Conservation (phyloP, 2,329 filamentous ascomycete species). For the Pezicula radicicola region DNA sequence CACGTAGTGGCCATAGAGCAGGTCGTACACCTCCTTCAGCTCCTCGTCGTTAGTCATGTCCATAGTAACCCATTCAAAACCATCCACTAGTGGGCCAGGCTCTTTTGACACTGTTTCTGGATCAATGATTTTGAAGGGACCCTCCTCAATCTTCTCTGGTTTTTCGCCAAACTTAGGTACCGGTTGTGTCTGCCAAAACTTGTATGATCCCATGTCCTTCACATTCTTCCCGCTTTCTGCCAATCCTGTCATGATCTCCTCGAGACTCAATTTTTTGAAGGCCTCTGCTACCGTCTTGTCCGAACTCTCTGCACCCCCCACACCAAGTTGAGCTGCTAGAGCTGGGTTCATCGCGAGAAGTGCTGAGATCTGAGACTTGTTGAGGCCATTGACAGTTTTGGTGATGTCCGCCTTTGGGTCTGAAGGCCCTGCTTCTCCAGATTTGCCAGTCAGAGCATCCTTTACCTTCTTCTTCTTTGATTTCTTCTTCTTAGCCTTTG, state of each 20-base stretch:
- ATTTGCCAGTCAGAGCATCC: constrained; percentile 31
- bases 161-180: constrained; percentile 78
- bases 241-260: constrained; percentile 71
- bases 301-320: constrained; percentile 32
- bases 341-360: constrained; percentile 72
- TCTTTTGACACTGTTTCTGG: constrained; percentile 76
- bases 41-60: constrained; percentile 76
- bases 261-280: constrained; percentile 62
- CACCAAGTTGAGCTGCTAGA: constrained; percentile 55
- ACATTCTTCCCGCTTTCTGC: constrained; percentile 81
- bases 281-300: constrained; percentile 44
- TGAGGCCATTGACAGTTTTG: constrained; percentile 41
- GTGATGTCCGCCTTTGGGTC: constrained; percentile 47
- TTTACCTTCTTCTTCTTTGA: constrained; percentile 62
- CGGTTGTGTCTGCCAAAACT: constrained; percentile 98
- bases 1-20: constrained; percentile 92
- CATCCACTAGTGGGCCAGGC: constrained; percentile 70
- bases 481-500: constrained; percentile 55
- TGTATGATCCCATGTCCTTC: constrained; percentile 96
- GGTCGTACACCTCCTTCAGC: constrained; percentile 86
- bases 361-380: constrained; percentile 57
- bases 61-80: constrained; percentile 93
- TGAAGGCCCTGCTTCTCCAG: constrained; percentile 2
- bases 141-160: constrained; percentile 61
- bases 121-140: constrained; percentile 78